Base-by-base conservation (phyloP, 1,139 yeast genomes). In the Yamadazyma triangularis region DNA sequence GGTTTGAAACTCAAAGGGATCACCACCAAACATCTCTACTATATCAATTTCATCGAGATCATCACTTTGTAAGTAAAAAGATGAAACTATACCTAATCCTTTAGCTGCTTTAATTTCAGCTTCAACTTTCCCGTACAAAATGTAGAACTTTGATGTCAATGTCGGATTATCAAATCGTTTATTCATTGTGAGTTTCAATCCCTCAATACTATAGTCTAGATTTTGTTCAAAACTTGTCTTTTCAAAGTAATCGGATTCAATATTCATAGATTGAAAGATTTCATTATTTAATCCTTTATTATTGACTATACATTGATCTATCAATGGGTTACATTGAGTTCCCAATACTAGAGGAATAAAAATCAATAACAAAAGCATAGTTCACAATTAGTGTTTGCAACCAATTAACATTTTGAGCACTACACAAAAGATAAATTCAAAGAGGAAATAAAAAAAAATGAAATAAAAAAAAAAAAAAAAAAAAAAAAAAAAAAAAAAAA, bases 41-140 rank as follows among this genome's bases (percentile, higher is more conserved):
- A 66, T 44, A 37, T 70, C 76, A 25, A 70, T 66, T 36, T 70
- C 75, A 44, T 70, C 77, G 35, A 61, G 50, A 42, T 65, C 73
- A 37, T 68, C 69, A 36, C 69, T 60, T 42, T 69, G 75, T 15
- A 70, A 44, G 41, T 69, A 70, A 27, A 68, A 54, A 8, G 71
- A 62, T 20, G 67, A 56, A 8, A 70, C 56, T n/a, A 70, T 56
- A 1, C 76, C 75, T 6, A 38, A 41, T 1, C 75, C 77, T 0
- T 34, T 22, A 2, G 71, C 57, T 1, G 64, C 67, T 34, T 44
- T 47, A 9, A 67, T 48, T 16, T 61, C 67, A 15, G 61, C 68
- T 38, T 64, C 70, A 2, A 61, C 70, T 33, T 55, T 59, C 4
- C 75, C 76, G 40, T 61, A 62, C 38, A 62, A 42, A 9, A 70